A percentile compares a stretch with the other conserved stretches of the same genome.
These are phyloP conservation scores for Xylariaceae sp. DNA, from an alignment of 2,329 filamentous ascomycete genomes.

Conservation along the genomic window DNA sequence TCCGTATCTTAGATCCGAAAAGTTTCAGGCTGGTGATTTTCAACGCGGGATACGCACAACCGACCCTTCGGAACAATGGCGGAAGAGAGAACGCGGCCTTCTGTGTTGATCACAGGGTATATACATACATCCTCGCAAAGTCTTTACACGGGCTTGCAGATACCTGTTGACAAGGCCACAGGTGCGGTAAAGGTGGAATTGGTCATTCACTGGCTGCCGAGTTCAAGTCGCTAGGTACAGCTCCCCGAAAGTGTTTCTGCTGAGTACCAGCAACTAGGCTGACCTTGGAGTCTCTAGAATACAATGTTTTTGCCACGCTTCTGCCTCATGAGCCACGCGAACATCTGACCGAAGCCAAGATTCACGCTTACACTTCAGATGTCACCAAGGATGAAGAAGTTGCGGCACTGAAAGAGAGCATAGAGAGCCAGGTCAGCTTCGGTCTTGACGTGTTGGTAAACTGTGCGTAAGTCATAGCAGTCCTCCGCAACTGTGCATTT, in stretches of 20 bases:
- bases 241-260: not conserved
- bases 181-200: conserved; percentile 18
- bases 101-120: conserved; percentile 3
- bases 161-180: conserved; percentile 1
- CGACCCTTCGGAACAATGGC: no score
- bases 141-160: no score
- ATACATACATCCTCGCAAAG: no score
- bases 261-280: no score
- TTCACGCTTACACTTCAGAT: conserved; percentile 9
- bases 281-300: not conserved
- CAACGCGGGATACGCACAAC: no score
- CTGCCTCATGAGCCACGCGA: conserved; percentile 10
- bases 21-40: no score
- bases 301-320: conserved; percentile 13
- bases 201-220: conserved; percentile 17
- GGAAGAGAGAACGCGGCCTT: no score
- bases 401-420: not conserved
- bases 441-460: conserved; percentile 13
- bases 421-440: not conserved
- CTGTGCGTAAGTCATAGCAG: conserved; percentile 14
- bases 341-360: conserved; percentile 12
- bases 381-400: conserved; percentile 13
- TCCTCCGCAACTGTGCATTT: no score
- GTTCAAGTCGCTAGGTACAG: conserved; percentile 2
- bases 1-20: no score